Conservation (phyloP, 139 green algal species). For the Chlorella sp. region DNA sequence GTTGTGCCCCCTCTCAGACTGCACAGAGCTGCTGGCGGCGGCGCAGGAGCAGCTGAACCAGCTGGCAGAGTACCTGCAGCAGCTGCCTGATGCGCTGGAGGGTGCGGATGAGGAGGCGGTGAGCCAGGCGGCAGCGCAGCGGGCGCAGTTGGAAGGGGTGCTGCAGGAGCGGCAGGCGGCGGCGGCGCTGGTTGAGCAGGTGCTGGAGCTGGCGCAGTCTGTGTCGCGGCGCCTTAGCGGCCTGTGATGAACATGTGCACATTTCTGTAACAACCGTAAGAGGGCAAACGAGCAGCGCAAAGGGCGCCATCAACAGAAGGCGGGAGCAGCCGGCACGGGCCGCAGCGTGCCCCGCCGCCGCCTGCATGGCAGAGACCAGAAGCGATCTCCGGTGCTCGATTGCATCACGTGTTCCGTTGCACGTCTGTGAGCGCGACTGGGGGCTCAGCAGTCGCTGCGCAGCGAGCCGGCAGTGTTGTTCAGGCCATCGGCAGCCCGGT, state of each 20-base stretch:
- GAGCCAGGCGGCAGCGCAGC: neutral
- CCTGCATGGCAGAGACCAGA: neutral
- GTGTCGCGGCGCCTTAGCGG: neutral
- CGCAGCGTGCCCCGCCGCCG: neutral
- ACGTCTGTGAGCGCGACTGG: neutral
- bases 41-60: constrained; percentile 7
- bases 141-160: neutral
- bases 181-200: constrained; percentile 4
- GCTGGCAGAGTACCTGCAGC: constrained; percentile 11
- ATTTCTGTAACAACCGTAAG: neutral
- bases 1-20: no score
- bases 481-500: no score
- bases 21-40: no score
- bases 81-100: neutral
- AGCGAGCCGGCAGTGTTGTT: no score
- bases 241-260: neutral
- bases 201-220: neutral
- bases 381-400: neutral
- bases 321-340: neutral
- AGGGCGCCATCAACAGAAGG: no score
- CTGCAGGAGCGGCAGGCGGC: constrained; percentile 15
- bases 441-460: no score
- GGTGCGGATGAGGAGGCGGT: neutral
- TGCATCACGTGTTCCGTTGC: neutral
- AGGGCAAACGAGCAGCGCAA: no score